A percentile compares a stretch with the other conserved stretches of the same genome.
phyloP scores from a whole-genome alignment of 768 basidiomycete genomes.

The Postia placenta region DNA sequence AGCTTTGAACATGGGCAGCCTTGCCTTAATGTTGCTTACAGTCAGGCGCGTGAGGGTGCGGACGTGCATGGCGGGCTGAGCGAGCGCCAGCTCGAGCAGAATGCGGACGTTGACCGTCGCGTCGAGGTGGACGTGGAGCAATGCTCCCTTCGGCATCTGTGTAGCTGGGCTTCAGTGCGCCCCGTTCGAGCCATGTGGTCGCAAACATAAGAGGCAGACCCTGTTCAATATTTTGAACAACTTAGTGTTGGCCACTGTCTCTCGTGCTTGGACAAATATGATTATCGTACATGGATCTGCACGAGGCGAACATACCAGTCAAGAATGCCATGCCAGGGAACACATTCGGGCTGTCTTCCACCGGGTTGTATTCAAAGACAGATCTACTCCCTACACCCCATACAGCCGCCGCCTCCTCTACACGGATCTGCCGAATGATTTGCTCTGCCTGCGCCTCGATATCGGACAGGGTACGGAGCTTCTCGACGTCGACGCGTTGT shows the following conservation, averaged over 20 bases:
- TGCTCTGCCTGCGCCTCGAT: conserved; percentile 50
- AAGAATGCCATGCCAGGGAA: conserved; percentile 80
- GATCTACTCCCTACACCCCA: conserved; percentile 45
- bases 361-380: conserved; percentile 3
- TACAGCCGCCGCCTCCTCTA: conserved; percentile 45
- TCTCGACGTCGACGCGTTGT: conserved; percentile 18
- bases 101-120: conserved; percentile 54
- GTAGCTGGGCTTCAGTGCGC: not conserved
- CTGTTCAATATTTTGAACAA: conserved; percentile 58
- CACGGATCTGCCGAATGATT: conserved; percentile 49
- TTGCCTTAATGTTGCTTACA: conserved; percentile 31
- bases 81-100: conserved; percentile 48
- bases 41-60: conserved; percentile 36
- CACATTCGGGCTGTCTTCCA: conserved; percentile 46
- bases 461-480: conserved; percentile 3
- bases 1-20: conserved; percentile 48
- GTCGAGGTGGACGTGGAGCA: conserved; percentile 73
- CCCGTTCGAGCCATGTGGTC: not conserved
- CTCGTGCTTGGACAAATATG: conserved; percentile 14
- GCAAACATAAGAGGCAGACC: conserved; percentile 25
- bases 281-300: not conserved
- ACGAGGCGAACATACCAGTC: conserved; percentile 44
- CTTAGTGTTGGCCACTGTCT: conserved; percentile 47
- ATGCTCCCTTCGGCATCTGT: conserved; percentile 77
- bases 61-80: conserved; percentile 58